Percentiles rank a stretch among this genome's conserved stretches.
These are phyloP conservation scores for Macadamia integrifolia DNA, from an alignment of 164 flowering plant genomes.

Conservation along the genomic window DNA sequence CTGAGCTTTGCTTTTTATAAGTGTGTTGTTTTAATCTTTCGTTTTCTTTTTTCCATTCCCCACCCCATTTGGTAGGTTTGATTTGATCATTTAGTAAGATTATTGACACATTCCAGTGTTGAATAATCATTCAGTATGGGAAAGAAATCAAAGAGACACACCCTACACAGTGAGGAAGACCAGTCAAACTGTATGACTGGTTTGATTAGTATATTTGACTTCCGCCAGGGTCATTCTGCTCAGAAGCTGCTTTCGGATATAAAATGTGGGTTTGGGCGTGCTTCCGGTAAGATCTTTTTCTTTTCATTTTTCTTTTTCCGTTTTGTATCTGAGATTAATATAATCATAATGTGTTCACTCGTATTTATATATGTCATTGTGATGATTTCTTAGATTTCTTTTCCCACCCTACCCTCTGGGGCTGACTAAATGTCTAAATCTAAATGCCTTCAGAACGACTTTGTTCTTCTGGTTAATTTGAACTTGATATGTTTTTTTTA, in stretches of 20 bases:
- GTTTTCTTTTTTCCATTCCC: background rate
- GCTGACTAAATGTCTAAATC: too few species aligned
- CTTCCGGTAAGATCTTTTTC: constrained; percentile 34
- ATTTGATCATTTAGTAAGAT: constrained; percentile 2
- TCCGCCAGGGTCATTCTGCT: constrained; percentile 54
- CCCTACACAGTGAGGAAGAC: constrained; percentile 34
- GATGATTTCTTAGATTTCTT: too few species aligned
- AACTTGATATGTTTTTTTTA: too few species aligned
- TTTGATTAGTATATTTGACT: constrained; percentile 65
- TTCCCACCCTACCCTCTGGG: too few species aligned
- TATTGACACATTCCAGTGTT: constrained; percentile 3
- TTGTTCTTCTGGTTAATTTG: too few species aligned
- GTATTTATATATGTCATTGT: too few species aligned
- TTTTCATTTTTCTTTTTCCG: background rate
- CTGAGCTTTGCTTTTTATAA: background rate
- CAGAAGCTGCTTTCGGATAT: constrained; percentile 54
- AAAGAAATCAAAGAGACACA: constrained; percentile 43
- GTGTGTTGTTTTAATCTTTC: constrained; percentile 1
- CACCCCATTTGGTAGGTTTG: constrained; percentile 6
- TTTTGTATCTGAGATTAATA: too few species aligned
- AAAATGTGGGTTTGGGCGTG: constrained; percentile 30
- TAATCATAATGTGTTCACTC: too few species aligned
- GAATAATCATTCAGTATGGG: constrained; percentile 40
- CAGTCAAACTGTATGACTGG: constrained; percentile 77
- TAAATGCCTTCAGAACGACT: too few species aligned